Percentiles rank a stretch among this genome's conserved stretches.
phyloP scores from a whole-genome alignment of 805 yeast species.

The Hanseniaspora pseudoguilliermondii region DNA sequence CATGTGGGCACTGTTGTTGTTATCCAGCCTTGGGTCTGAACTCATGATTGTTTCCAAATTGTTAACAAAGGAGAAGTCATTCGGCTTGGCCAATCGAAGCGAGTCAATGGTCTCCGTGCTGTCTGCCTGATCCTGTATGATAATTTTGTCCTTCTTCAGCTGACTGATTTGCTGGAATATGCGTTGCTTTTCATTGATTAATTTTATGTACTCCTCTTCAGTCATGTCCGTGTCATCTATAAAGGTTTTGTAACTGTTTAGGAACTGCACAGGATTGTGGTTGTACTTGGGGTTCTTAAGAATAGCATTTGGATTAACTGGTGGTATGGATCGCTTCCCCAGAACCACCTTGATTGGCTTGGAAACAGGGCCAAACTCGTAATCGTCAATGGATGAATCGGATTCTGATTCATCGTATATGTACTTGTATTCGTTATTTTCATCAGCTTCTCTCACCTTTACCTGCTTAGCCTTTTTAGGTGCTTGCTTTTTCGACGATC shows the following conservation, averaged over 20 bases:
- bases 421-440: slow-evolving; percentile 13
- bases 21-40: slow-evolving; percentile 8
- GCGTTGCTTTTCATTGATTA: slow-evolving; percentile 40
- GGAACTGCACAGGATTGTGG: slow-evolving; percentile 30
- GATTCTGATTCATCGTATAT: slow-evolving; percentile 6
- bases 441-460: neutral
- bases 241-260: slow-evolving; percentile 44
- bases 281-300: slow-evolving; percentile 33
- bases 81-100: neutral
- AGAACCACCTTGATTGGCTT: slow-evolving; percentile 7
- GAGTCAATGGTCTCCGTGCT: slow-evolving; percentile 23
- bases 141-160: slow-evolving; percentile 18
- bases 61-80: neutral
- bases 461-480: neutral
- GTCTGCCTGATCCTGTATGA: slow-evolving; percentile 32
- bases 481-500: neutral
- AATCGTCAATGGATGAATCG: slow-evolving; percentile 16
- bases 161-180: slow-evolving; percentile 34
- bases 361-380: slow-evolving; percentile 12
- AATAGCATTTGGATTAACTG: slow-evolving; percentile 51
- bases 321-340: slow-evolving; percentile 21
- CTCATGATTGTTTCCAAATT: neutral
- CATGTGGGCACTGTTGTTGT: slow-evolving; percentile 19
- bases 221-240: slow-evolving; percentile 44
- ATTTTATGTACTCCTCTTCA: slow-evolving; percentile 46